Conservation (phyloP, 2,329 filamentous ascomycete genomes). For the Apiospora saccharicola region DNA sequence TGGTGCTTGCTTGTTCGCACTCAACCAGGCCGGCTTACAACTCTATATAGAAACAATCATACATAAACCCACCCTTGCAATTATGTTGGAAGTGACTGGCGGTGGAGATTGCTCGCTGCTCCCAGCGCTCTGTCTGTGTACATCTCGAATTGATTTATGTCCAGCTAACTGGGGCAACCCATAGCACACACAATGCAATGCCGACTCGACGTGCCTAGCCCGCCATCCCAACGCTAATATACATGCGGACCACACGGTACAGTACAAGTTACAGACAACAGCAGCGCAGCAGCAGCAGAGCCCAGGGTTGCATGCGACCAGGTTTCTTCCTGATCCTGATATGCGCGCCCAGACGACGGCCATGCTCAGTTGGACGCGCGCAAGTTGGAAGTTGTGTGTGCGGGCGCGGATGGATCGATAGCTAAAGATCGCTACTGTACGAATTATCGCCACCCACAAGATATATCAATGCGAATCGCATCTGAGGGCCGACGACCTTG, state of each 20-base stretch:
- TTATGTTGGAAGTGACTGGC: slow-evolving; percentile 8
- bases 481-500: neutral
- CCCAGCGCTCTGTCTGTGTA: neutral
- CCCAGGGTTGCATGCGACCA: neutral
- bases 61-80: neutral
- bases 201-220: slow-evolving; percentile 36
- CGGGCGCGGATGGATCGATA: neutral
- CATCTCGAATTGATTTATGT: slow-evolving; percentile 14
- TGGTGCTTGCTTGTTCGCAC: slow-evolving; percentile 14
- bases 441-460: neutral
- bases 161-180: slow-evolving; percentile 13
- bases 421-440: neutral
- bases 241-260: slow-evolving; percentile 13
- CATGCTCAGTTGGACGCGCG: neutral
- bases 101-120: slow-evolving; percentile 1
- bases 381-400: neutral
- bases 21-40: neutral
- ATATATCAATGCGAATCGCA: neutral
- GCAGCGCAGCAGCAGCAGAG: neutral
- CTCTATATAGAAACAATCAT: neutral
- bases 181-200: slow-evolving; percentile 31
- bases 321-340: slow-evolving; percentile 2
- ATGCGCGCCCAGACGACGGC: neutral
- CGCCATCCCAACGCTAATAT: slow-evolving; percentile 32
- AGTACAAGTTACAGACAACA: slow-evolving; percentile 10